Percentiles rank a stretch among this genome's conserved stretches.
phyloP scores from a whole-genome alignment of 148 eudicot genomes.

The Diospyros lotus region DNA sequence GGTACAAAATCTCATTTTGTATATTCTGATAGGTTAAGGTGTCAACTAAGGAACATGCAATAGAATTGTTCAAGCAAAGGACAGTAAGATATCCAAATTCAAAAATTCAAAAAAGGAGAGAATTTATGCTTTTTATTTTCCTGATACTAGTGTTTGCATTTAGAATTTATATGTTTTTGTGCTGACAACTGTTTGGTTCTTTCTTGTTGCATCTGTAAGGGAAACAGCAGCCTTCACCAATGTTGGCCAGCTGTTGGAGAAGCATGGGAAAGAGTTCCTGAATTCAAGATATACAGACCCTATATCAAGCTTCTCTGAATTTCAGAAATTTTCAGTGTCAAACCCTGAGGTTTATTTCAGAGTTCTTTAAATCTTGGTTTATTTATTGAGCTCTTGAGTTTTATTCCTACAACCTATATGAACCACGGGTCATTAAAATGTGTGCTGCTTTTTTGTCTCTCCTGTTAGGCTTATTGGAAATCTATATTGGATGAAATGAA shows the following conservation, averaged over 20 bases:
- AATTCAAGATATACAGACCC: constrained; percentile 72
- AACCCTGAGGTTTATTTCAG: constrained; percentile 65
- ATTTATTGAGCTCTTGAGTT: not conserved
- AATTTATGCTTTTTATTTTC: not conserved
- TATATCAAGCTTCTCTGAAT: constrained; percentile 69
- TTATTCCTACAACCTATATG: not conserved
- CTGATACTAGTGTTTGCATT: not conserved
- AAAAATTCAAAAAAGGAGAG: not conserved
- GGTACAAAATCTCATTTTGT: not conserved
- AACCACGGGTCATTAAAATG: not conserved
- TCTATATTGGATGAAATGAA: constrained; percentile 60
- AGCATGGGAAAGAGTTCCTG: constrained; percentile 60
- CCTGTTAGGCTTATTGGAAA: constrained; percentile 73
- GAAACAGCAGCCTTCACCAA: constrained; percentile 55
- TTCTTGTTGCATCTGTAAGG: constrained; percentile 25
- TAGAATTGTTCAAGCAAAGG: not conserved
- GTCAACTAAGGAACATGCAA: too few relatives aligned
- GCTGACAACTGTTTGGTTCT: not conserved
- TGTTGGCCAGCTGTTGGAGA: constrained; percentile 67
- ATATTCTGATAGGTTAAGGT: too few relatives aligned
- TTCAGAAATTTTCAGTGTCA: constrained; percentile 75
- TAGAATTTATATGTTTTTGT: not conserved
- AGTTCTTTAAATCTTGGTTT: not conserved
- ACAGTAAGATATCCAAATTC: not conserved
- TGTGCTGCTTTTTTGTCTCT: not conserved